Percentiles rank a stretch among this genome's conserved stretches.
These are phyloP conservation scores for Hypoxylon trugodes DNA, from an alignment of 495 filamentous ascomycete genomes.

Conservation along the genomic window DNA sequence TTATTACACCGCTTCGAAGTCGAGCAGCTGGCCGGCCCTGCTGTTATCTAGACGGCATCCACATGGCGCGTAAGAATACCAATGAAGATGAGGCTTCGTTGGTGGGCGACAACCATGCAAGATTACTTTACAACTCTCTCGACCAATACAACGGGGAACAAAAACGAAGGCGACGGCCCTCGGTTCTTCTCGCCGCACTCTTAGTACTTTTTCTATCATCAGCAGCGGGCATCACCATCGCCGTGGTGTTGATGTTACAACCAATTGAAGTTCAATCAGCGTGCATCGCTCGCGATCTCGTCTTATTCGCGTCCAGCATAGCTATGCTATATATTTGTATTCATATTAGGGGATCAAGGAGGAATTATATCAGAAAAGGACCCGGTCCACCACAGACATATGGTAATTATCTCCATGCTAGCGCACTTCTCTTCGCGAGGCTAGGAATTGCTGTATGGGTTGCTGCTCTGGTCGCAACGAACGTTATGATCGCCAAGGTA, in stretches of 20 bases:
- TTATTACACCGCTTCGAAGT: background rate
- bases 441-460: constrained; percentile 39
- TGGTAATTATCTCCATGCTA: constrained; percentile 41
- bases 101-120: constrained; percentile 20
- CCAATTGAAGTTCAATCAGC: constrained; percentile 22
- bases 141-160: constrained; percentile 40
- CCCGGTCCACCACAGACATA: constrained; percentile 36
- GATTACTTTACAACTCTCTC: constrained; percentile 38
- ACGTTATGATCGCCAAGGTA: constrained; percentile 33
- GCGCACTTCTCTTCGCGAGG: constrained; percentile 44
- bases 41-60: constrained; percentile 9
- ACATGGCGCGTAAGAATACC: constrained; percentile 37
- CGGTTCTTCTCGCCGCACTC: constrained; percentile 39
- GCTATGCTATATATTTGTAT: constrained; percentile 40
- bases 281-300: constrained; percentile 40
- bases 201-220: constrained; percentile 41
- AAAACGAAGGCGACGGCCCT: constrained; percentile 25
- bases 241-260: constrained; percentile 32
- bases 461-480: constrained; percentile 37
- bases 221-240: constrained; percentile 26
- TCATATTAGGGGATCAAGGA: constrained; percentile 40
- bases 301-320: constrained; percentile 36
- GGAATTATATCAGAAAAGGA: constrained; percentile 22
- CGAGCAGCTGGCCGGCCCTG: constrained; percentile 29
- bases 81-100: constrained; percentile 17